Percentiles rank a stretch among this genome's conserved stretches.
Evolutionary conservation across 306 rosid species (phyloP).

Genomic region (Lathyrus oleraceus): DNA sequence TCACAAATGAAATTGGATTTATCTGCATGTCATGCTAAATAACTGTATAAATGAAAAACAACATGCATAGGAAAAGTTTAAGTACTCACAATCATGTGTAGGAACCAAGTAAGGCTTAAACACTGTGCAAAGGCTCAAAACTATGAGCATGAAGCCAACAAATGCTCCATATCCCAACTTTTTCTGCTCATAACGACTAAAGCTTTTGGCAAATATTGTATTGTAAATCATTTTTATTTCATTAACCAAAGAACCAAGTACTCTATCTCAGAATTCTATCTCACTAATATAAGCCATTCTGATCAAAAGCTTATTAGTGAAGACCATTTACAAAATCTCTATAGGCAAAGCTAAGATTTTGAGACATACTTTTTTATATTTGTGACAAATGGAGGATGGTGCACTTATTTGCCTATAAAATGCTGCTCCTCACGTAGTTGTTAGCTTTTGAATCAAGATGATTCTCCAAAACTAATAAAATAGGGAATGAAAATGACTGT

Average conservation of each 20-base stretch:
- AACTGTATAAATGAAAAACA: not conserved
- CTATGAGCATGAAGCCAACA: constrained; percentile 52
- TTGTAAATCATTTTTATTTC: constrained; percentile 52
- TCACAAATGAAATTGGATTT: not conserved
- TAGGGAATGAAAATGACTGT: constrained; percentile 52
- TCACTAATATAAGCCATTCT: constrained; percentile 18
- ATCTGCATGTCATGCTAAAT: constrained; percentile 34
- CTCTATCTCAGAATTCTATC: constrained; percentile 40
- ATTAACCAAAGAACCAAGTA: constrained; percentile 11
- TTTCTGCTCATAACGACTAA: constrained; percentile 77
- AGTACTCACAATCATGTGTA: constrained; percentile 63
- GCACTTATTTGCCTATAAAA: constrained; percentile 38
- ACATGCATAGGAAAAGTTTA: constrained; percentile 23
- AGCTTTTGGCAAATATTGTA: constrained; percentile 74
- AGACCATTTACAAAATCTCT: constrained; percentile 6
- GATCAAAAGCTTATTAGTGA: constrained; percentile 30
- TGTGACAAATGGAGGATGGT: constrained; percentile 42
- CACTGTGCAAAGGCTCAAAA: constrained; percentile 65
- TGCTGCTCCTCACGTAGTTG: constrained; percentile 71
- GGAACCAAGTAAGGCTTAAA: constrained; percentile 69
- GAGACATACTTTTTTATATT: constrained; percentile 33
- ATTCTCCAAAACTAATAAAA: constrained; percentile 39
- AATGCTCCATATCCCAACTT: constrained; percentile 74
- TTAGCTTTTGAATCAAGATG: constrained; percentile 38
- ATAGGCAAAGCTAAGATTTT: constrained; percentile 35